Base-by-base conservation (phyloP, 768 basidiomycete genomes). In the Butyriboletus loyo region DNA sequence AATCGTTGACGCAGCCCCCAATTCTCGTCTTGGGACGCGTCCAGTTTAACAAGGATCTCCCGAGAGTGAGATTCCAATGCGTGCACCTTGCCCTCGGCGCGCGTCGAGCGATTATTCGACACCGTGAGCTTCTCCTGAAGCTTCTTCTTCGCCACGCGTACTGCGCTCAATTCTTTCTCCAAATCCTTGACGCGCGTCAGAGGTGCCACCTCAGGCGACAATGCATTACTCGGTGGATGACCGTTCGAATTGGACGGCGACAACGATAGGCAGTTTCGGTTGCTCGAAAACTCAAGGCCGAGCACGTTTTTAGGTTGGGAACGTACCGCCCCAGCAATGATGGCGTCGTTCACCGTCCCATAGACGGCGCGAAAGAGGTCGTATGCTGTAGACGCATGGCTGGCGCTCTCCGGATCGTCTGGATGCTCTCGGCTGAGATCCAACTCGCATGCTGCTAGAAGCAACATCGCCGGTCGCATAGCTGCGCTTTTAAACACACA, bases 371-470 rank as follows among this genome's bases (percentile, higher is more conserved):
- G 65, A 52, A 69, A 71, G n/a, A 69, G 69, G 8, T 57, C 61
- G 30, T 64, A 54, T 30, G 67, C 67, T 14, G 53, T 45, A 19
- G 54, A 55, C 17, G 51, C 60, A 38, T 69, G 67, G 7, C 17
- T 42, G 7, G 34, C 37, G 40, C 57, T 67, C 49, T 60, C 57
- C 15, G 63, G 49, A 52, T 54, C 52, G 27, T 54, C 54, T 2
- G 59, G 54, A 44, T 34, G 55, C 19, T 65, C 67, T 14, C 69
- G 65, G 21, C 67, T 71, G 37, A 69, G 60, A 46, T 69, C 67
- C 50, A 71, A 27, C 39, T 69, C 67, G 53, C 67, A 69, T 2
- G 67, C 67, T n/a, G 69, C 67, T 11, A 69, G 46, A 44, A 71
- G 55, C 44, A 69, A 52, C 59, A 60, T 49, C 3, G 65, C 67